Conservation (phyloP, 2,329 filamentous ascomycete genomes). For the Aspergillus fumigatiaffinis region DNA sequence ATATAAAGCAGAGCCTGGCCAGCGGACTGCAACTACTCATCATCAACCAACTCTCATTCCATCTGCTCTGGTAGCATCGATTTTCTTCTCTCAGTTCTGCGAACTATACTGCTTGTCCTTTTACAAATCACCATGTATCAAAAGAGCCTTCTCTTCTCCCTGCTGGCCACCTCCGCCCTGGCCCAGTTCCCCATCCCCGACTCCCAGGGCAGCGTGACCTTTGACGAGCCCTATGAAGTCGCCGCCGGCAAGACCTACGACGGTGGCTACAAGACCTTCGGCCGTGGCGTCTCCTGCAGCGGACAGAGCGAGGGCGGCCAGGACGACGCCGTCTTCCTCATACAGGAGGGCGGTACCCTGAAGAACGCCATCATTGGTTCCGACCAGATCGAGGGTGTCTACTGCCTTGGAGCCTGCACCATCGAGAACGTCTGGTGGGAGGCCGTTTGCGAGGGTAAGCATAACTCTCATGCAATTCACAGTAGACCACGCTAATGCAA, state of each 20-base stretch:
- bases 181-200: conserved; percentile 31
- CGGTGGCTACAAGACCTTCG: conserved; percentile 48
- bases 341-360: conserved; percentile 29
- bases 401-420: conserved; percentile 33
- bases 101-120: no score
- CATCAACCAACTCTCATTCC: no score
- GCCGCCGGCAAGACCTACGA: conserved; percentile 44
- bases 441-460: conserved; percentile 40
- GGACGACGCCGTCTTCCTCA: conserved; percentile 33
- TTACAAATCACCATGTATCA: no score
- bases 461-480: no score
- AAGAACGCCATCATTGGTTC: conserved; percentile 40
- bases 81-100: no score
- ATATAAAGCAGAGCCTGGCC: no score
- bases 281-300: conserved; percentile 40
- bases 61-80: no score
- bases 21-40: no score
- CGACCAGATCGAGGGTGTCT: conserved; percentile 40
- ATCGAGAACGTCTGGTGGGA: conserved; percentile 34
- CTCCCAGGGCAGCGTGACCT: conserved; percentile 39
- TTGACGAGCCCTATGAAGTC: conserved; percentile 39
- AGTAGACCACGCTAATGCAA: neutral
- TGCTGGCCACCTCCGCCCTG: no score
- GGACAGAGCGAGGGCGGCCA: conserved; percentile 45
- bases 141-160: no score